These are phyloP conservation scores for Terana coerulea DNA, from an alignment of 768 basidiomycete genomes.

Conservation along the genomic window DNA sequence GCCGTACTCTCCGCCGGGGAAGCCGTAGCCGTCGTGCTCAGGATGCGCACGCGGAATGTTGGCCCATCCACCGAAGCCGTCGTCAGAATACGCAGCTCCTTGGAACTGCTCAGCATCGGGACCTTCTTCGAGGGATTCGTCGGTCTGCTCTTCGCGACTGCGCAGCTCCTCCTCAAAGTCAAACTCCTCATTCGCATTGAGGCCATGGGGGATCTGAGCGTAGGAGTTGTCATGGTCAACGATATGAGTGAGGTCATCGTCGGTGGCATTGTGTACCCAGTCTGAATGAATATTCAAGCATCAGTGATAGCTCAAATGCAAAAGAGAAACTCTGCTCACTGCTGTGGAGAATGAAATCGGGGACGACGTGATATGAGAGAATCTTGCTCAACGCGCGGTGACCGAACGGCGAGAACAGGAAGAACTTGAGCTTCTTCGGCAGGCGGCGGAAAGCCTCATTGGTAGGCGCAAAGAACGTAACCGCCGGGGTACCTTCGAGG, in stretches of 20 bases:
- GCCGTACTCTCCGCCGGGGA: slow-evolving; percentile 1
- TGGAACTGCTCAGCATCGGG: neutral
- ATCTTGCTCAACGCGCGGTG: slow-evolving; percentile 46
- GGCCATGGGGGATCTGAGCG: neutral
- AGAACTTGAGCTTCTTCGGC: slow-evolving; percentile 47
- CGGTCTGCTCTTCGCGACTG: neutral
- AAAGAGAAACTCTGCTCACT: slow-evolving; percentile 29
- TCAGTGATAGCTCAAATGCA: too few relatives aligned
- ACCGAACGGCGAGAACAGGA: slow-evolving; percentile 62
- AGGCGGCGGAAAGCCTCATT: slow-evolving; percentile 46
- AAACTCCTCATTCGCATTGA: neutral
- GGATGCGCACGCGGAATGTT: neutral
- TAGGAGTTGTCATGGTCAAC: neutral
- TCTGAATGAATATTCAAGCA: slow-evolving; percentile 16
- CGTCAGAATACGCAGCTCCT: neutral
- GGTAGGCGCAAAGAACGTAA: slow-evolving; percentile 51
- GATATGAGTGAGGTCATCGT: neutral
- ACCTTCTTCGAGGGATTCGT: neutral
- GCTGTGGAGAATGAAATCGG: slow-evolving; percentile 44
- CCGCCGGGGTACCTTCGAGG: slow-evolving; percentile 42
- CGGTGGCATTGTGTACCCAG: slow-evolving; percentile 30
- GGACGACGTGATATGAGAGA: slow-evolving; percentile 55
- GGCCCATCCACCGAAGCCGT: neutral
- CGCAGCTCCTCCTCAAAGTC: neutral
- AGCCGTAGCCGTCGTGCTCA: slow-evolving; percentile 4